A percentile compares a stretch with the other conserved stretches of the same genome.
Conservation (phyloP, 1,284 basidiomycete genomes). For the Paramarasmius palmivorus region DNA sequence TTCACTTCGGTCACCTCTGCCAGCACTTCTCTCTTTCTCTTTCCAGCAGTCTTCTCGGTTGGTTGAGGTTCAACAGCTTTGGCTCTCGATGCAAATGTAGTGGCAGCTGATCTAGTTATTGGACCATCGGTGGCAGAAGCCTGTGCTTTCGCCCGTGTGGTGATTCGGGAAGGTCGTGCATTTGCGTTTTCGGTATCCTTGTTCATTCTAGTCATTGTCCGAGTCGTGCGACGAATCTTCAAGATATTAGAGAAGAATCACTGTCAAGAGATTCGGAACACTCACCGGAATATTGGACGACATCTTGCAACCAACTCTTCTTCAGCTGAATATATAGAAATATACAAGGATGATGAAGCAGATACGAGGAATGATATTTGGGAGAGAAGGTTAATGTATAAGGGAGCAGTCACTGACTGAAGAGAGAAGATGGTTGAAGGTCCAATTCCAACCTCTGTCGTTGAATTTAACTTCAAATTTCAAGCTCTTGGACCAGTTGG, state of each 20-base stretch:
- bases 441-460: not conserved
- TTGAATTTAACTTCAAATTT: slow-evolving; percentile 3
- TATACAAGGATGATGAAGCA: not conserved
- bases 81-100: slow-evolving; percentile 25
- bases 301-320: not conserved
- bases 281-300: slow-evolving; percentile 15
- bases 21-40: slow-evolving; percentile 40
- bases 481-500: not conserved
- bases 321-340: not conserved
- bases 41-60: slow-evolving; percentile 26
- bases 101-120: slow-evolving; percentile 18
- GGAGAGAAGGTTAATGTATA: not conserved
- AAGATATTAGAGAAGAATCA: not conserved
- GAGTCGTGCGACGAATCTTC: slow-evolving; percentile 17
- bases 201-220: slow-evolving; percentile 28
- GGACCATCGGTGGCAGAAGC: slow-evolving; percentile 21
- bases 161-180: slow-evolving; percentile 31
- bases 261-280: not conserved
- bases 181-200: slow-evolving; percentile 34
- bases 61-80: slow-evolving; percentile 19
- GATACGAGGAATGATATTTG: not conserved
- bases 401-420: not conserved
- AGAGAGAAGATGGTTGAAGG: not conserved
- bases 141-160: slow-evolving; percentile 30
- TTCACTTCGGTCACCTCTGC: slow-evolving; percentile 32